Percentiles rank a stretch among this genome's conserved stretches.
phyloP scores from a whole-genome alignment of 768 basidiomycete species.

The Russula emetica region DNA sequence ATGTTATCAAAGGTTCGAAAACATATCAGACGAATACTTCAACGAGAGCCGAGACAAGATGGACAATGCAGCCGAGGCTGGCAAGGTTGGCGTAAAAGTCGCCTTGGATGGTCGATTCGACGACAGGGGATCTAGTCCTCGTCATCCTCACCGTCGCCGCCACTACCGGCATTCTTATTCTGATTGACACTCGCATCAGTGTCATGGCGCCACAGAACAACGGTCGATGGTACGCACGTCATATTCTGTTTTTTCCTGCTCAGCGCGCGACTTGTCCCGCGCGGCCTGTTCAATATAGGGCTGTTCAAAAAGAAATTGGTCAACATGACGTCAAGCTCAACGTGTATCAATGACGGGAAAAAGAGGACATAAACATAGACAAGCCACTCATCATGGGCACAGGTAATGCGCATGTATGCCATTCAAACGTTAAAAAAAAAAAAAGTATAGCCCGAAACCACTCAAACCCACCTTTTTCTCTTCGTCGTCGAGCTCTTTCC shows the following conservation, averaged over 20 bases:
- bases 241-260: constrained; percentile 62
- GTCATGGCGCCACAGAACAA: not conserved
- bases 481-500: constrained; percentile 89
- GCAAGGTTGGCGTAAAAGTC: constrained; percentile 4
- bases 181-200: constrained; percentile 18
- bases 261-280: constrained; percentile 82
- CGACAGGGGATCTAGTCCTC: constrained; percentile 35
- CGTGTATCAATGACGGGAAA: not conserved
- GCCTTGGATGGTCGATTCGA: constrained; percentile 7
- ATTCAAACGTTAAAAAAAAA: not conserved
- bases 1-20: constrained; percentile 19
- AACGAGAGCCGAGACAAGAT: constrained; percentile 4
- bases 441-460: not conserved
- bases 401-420: constrained; percentile 14
- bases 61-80: not conserved
- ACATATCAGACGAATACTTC: constrained; percentile 17
- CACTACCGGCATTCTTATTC: constrained; percentile 40
- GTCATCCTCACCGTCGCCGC: constrained; percentile 44
- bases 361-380: not conserved
- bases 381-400: not conserved
- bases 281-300: constrained; percentile 86
- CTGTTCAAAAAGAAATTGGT: constrained; percentile 38
- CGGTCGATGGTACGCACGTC: constrained; percentile 36
- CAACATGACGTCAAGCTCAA: constrained; percentile 11
- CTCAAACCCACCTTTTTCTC: constrained; percentile 74